Evolutionary conservation across 2,329 filamentous ascomycete species (phyloP), one percentile per base, ranked within the genome.

Genomic region (Xylariaceae sp.): DNA sequence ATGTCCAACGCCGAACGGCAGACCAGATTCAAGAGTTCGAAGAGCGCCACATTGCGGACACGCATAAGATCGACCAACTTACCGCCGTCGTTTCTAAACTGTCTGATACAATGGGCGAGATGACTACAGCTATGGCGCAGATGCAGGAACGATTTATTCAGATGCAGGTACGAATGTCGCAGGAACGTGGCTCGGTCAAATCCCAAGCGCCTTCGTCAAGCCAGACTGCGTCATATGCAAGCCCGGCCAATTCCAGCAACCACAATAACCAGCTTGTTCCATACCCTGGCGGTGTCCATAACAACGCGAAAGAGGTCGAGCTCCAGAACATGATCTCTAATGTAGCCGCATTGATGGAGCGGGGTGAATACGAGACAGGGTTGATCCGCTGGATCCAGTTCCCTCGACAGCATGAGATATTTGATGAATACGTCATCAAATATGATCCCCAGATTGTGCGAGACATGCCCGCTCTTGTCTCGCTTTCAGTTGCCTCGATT

Each of bases 1-100:
- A 92, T 56, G 79, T 92, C 53, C 87, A 94, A 69, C 82, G 83
- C 60, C 80, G 83, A 63, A 78, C 82, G 61, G 73, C 78, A 49
- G 76, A 80, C 18, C 78, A 82, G 63, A 75, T 84, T 51, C 76
- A 78, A 57, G 76, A 77, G 39, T 71, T 85, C 23, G 74, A 78
- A 68, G 76, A 80, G 64, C 75, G 76, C n/a, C 80, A 81, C 57
- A 77, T 79, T 4, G 75, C 76, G 2, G 82, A 86, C 57, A 76
- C 74, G 56, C 77, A 78, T 65, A 92, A 92, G 80, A 88, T 92
- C 59, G 84, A 89, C 56, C 83, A 89, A 68, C 79, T 93, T n/a
- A 80, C 86, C 6, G 80, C 81, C 11, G 80, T 89, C 35, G 85
- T 90, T 3, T 82, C 81, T 37, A 82, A 83, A 23, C 78, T 92